Evolutionary conservation across 176 grass and related monocot species (phyloP).

Genomic region (Alopecurus myosuroides): DNA sequence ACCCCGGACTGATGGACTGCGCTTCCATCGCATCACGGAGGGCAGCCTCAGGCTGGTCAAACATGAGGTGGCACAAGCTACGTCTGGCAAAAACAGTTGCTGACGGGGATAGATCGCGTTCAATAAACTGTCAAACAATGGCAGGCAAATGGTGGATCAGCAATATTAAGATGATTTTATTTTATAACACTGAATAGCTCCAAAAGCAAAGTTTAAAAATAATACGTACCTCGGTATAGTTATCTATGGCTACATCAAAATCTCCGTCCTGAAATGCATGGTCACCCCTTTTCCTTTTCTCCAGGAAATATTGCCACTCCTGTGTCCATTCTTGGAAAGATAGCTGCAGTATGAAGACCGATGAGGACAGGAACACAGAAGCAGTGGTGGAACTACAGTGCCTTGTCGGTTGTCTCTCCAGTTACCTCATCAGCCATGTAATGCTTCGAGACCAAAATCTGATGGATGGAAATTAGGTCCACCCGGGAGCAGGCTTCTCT

Average conservation of each 20-base stretch:
- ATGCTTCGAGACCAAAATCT: conserved; percentile 52
- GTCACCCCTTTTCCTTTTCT: conserved; percentile 58
- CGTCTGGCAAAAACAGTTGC: conserved; percentile 61
- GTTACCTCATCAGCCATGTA: conserved; percentile 75
- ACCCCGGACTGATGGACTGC: conserved; percentile 47
- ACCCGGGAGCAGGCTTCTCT: conserved; percentile 65
- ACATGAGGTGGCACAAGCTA: conserved; percentile 86
- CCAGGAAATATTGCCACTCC: conserved; percentile 57
- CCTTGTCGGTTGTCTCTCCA: conserved; percentile 10
- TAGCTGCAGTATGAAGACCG: conserved; percentile 32
- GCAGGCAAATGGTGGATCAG: not conserved
- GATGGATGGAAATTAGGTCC: conserved; percentile 66
- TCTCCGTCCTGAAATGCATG: conserved; percentile 73
- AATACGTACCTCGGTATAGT: conserved; percentile 67
- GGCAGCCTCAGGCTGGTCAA: conserved; percentile 60
- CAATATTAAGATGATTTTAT: not conserved
- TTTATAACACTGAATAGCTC: not conserved
- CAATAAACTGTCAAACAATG: conserved; percentile 46
- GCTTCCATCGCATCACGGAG: conserved; percentile 71
- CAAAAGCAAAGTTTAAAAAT: not conserved
- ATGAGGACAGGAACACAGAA: not conserved
- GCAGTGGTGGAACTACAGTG: not conserved
- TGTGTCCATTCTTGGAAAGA: conserved; percentile 79
- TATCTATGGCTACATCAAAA: conserved; percentile 70
- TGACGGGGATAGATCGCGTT: conserved; percentile 50